These are phyloP conservation scores for Choiromyces venosus DNA, from an alignment of 495 filamentous ascomycete species.

Conservation along the genomic window DNA sequence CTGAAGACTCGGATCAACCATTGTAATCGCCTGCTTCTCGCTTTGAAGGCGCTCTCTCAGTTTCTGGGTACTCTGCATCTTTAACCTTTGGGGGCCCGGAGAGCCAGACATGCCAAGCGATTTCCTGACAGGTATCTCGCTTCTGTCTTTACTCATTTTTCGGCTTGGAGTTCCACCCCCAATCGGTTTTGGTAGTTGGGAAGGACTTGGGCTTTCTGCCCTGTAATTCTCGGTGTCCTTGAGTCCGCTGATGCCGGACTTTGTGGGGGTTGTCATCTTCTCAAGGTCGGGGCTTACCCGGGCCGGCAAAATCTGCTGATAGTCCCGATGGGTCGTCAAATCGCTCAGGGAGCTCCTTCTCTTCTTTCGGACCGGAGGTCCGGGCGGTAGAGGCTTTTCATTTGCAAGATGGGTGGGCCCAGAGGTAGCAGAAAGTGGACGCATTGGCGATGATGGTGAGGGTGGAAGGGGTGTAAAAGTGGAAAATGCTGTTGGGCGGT, in stretches of 20 bases:
- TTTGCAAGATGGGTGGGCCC: conserved; percentile 42
- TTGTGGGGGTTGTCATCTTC: conserved; percentile 13
- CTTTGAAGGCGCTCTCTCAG: conserved; percentile 80
- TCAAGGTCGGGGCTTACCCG: conserved; percentile 25
- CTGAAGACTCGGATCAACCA: conserved; percentile 62
- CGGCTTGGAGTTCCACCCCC: conserved; percentile 17
- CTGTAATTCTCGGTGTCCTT: conserved; percentile 21
- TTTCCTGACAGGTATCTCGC: conserved; percentile 31
- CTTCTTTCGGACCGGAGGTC: conserved; percentile 59
- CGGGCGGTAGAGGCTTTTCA: conserved; percentile 46
- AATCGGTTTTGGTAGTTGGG: conserved; percentile 26
- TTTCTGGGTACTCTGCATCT: conserved; percentile 87
- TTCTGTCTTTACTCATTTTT: conserved; percentile 22
- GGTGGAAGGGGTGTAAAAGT: conserved; percentile 44
- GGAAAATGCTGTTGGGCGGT: conserved; percentile 54
- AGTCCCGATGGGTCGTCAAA: conserved; percentile 51
- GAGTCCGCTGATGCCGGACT: conserved; percentile 24
- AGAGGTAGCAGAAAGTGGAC: conserved; percentile 30
- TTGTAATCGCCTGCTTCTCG: conserved; percentile 67
- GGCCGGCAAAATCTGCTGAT: conserved; percentile 34
- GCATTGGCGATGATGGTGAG: conserved; percentile 46
- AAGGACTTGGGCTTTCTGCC: conserved; percentile 25
- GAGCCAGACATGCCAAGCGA: conserved; percentile 12
- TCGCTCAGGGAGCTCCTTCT: conserved; percentile 89
- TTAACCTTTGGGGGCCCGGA: conserved; percentile 58